Evolutionary conservation across 148 eudicot genomes (phyloP).

Genomic region (Vaccinium myrtillus): DNA sequence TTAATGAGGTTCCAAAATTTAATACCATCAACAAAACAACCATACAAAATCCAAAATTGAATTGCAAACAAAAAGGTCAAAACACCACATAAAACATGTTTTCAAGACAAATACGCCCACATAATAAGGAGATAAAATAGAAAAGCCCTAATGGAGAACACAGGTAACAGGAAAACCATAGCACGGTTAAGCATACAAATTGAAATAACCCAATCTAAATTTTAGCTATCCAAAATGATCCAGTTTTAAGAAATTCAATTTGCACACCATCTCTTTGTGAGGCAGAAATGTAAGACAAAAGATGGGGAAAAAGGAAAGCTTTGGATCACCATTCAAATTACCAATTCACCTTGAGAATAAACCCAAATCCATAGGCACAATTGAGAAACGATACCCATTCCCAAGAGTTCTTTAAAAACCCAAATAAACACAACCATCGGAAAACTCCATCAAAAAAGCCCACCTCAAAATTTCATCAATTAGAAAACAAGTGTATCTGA

Average conservation of each 20-base stretch:
- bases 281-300: neutral
- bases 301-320: neutral
- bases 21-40: neutral
- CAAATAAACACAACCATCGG: neutral
- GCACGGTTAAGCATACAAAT: neutral
- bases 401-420: neutral
- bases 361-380: neutral
- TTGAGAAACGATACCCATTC: neutral
- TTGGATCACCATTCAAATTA: constrained; percentile 4
- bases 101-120: neutral
- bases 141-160: neutral
- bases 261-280: neutral
- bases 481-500: neutral
- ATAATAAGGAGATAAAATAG: neutral
- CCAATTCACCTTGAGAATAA: neutral
- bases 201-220: neutral
- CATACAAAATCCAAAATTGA: neutral
- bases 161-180: neutral
- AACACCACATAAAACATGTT: neutral
- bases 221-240: neutral
- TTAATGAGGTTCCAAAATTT: neutral
- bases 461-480: neutral
- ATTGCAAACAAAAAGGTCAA: neutral
- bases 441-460: too few relatives aligned
- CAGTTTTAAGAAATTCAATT: neutral